Conservation (phyloP, 2,329 filamentous ascomycete species). For the Aspergillus aculeatinus region DNA sequence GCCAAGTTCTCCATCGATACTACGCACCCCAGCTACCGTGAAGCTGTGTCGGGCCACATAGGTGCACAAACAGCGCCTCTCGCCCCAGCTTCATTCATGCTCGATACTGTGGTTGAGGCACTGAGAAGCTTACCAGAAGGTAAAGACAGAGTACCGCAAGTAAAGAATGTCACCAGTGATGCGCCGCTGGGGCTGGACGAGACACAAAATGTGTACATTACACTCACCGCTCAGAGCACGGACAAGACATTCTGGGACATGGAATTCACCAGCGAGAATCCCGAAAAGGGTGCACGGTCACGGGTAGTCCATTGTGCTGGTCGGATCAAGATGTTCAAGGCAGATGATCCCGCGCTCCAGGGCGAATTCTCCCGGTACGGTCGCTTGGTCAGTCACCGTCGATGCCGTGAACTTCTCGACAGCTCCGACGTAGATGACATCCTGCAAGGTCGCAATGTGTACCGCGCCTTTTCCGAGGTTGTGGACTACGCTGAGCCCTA, state of each 20-base stretch:
- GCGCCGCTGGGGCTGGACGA: slow-evolving; percentile 17
- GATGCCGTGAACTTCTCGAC: slow-evolving; percentile 19
- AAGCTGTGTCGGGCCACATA: slow-evolving; percentile 17
- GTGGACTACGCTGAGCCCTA: slow-evolving; percentile 20
- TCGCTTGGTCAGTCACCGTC: slow-evolving; percentile 16
- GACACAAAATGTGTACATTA: slow-evolving; percentile 13
- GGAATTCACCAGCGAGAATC: slow-evolving; percentile 12
- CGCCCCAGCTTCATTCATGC: slow-evolving; percentile 17
- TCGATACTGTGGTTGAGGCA: slow-evolving; percentile 19
- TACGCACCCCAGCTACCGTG: slow-evolving; percentile 11
- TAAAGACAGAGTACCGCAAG: slow-evolving; percentile 11
- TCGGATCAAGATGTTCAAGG: slow-evolving; percentile 9
- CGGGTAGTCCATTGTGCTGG: slow-evolving; percentile 16
- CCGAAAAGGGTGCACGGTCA: neutral
- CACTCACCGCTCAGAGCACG: slow-evolving; percentile 1
- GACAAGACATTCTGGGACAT: slow-evolving; percentile 13
- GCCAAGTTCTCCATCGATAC: slow-evolving; percentile 20
- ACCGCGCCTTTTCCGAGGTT: slow-evolving; percentile 19
- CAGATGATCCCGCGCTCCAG: neutral
- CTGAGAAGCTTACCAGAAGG: slow-evolving; percentile 16
- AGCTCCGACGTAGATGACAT: slow-evolving; percentile 22
- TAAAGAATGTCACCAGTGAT: slow-evolving; percentile 17
- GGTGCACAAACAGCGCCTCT: slow-evolving; percentile 17
- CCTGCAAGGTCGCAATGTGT: slow-evolving; percentile 23
- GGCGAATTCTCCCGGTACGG: slow-evolving; percentile 18